Base-by-base conservation (phyloP, 192 early-diverging fungal genomes). In the Helicostylum pulchrum region DNA sequence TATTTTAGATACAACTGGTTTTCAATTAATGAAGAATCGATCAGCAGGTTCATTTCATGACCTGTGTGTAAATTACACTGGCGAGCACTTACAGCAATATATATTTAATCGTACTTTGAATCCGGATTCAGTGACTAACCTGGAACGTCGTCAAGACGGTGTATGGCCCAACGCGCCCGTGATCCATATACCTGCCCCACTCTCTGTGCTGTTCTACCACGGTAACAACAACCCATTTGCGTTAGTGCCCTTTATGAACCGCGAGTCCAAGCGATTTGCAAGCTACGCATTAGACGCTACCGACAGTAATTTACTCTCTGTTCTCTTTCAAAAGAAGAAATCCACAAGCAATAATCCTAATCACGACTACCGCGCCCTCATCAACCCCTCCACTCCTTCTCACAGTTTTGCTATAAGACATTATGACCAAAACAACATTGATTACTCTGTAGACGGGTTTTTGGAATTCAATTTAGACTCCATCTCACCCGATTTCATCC, bases 381-480 rank as follows among this genome's bases (percentile, higher is more conserved):
- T 55, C 17, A 46, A 54, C 7, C 68, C 68, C 8, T 65, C 65
- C 12, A 49, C 53, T 12, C 68, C 70, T 17, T 57, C 75, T 4
- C 69, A 73, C 42, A 70, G 73, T 43, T 91, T 92, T 75, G 80
- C 80, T 51, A 77, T 92, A 42, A 68, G 80, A 31, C 90, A 93
- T 67, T 90, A 74, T 20, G 56, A 32, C 66, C 42, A 76, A 6
- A 73, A 73, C 20, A 11, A 60, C 15, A 77, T 91, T 20, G 77
- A 83, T 48, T 94, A 94, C 75, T 85, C 84, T 47, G 74, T 85
- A 30, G 79, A 79, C 20, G 81, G 82, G 0, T 90, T 94, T 57
- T 53, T 85, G 36, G 82, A 84, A 54, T 71, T 70, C 60, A 91
- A 91, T 76, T 43, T 67, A 31, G 80, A 82, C 23, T 62, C 71